Percentiles rank a stretch among this genome's conserved stretches.
Evolutionary conservation across 2,329 filamentous ascomycete genomes (phyloP).

Genomic region (Laburnicola sp.): DNA sequence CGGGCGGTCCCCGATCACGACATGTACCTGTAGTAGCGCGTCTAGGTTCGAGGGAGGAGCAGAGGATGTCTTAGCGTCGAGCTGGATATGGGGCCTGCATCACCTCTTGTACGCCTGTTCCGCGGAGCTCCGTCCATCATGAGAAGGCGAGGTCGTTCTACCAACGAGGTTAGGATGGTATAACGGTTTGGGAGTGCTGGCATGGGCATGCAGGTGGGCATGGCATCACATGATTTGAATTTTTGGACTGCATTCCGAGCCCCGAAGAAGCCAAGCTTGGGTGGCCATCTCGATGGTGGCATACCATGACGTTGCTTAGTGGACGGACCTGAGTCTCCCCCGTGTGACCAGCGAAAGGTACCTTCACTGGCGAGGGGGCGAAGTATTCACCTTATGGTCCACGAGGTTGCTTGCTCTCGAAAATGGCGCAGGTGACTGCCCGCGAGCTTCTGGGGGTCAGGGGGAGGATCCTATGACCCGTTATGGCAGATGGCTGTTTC

Average conservation of each 20-base stretch:
- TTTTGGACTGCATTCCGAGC: conserved; percentile 12
- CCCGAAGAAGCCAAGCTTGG: conserved; percentile 7
- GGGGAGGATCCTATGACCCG: conserved; percentile 7
- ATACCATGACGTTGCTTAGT: neutral
- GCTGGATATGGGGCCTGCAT: neutral
- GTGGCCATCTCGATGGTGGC: neutral
- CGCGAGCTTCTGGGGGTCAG: neutral
- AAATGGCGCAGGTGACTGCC: conserved; percentile 4
- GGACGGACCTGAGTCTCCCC: neutral
- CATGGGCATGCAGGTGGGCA: neutral
- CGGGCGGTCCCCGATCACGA: conserved; percentile 6
- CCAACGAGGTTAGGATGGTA: no score
- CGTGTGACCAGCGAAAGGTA: conserved; percentile 6
- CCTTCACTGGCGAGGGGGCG: neutral
- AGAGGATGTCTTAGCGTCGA: conserved; percentile 4
- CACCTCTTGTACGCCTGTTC: conserved; percentile 1
- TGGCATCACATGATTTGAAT: conserved; percentile 5
- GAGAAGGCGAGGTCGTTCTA: neutral
- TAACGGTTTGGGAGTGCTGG: neutral
- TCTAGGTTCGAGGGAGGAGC: conserved; percentile 4
- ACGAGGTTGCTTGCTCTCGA: neutral
- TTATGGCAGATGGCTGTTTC: conserved; percentile 4
- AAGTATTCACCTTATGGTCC: neutral
- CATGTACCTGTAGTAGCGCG: neutral
- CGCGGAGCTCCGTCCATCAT: conserved; percentile 5